phyloP scores from a whole-genome alignment of 108 stramenopile genomes.

The Schizochytrium sp. region DNA sequence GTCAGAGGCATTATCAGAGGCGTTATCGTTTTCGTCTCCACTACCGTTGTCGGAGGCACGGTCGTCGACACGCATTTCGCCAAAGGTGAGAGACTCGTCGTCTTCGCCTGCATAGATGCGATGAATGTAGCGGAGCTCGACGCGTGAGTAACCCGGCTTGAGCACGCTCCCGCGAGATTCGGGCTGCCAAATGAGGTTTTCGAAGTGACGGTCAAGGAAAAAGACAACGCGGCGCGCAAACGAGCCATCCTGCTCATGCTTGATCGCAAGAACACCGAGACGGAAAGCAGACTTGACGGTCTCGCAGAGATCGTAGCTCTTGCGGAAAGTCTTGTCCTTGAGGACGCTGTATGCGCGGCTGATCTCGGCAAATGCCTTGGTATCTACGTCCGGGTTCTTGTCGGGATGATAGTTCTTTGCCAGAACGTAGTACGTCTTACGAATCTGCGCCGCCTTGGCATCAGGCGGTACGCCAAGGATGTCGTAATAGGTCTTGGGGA shows the following conservation, averaged over 20 bases:
- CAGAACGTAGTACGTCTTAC: slow-evolving; percentile 75
- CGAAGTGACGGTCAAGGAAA: background rate
- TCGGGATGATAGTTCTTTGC: slow-evolving; percentile 86
- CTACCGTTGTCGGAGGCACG: background rate
- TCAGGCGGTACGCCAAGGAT: slow-evolving; percentile 60
- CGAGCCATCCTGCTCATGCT: background rate
- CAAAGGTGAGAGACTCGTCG: background rate
- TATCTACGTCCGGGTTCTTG: slow-evolving; percentile 46
- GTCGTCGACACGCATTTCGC: background rate
- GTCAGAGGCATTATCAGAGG: background rate
- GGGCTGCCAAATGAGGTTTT: slow-evolving; percentile 7
- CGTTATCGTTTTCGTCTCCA: background rate
- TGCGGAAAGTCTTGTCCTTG: slow-evolving; percentile 55
- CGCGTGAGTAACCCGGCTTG: background rate
- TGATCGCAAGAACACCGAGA: background rate
- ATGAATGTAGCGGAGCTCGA: background rate
- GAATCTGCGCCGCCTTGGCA: slow-evolving; percentile 64
- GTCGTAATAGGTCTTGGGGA: slow-evolving; percentile 53
- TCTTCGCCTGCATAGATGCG: background rate
- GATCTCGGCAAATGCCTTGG: slow-evolving; percentile 65
- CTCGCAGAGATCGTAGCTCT: slow-evolving; percentile 48
- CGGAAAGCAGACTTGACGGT: background rate
- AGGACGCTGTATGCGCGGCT: slow-evolving; percentile 73
- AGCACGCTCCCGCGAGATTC: background rate
- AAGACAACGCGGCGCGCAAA: background rate